Evolutionary conservation across 2,329 filamentous ascomycete species (phyloP).

Genomic region (Geosmithia putterillii): DNA sequence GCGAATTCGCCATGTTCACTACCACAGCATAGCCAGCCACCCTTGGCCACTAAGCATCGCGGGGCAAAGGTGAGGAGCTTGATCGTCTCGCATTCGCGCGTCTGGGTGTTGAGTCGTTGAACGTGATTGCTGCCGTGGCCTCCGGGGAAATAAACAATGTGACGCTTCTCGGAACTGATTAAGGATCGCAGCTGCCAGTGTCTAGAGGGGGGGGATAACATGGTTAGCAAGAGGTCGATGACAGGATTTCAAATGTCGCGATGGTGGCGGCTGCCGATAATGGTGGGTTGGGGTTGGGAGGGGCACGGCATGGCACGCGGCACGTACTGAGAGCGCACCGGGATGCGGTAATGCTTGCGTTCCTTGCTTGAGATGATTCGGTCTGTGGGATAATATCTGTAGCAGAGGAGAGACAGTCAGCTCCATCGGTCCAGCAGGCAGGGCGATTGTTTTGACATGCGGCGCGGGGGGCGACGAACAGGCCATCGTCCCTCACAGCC

Average conservation of each 20-base stretch:
- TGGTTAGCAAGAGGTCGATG: not conserved
- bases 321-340: conserved; percentile 53
- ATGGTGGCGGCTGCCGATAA: conserved; percentile 6
- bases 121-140: conserved; percentile 53
- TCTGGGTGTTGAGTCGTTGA: conserved; percentile 56
- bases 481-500: conserved; percentile 41
- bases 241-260: too few species aligned
- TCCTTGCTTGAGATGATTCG: conserved; percentile 46
- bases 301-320: too few species aligned
- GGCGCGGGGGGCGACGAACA: conserved; percentile 22
- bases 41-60: conserved; percentile 76
- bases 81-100: conserved; percentile 60
- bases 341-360: conserved; percentile 56
- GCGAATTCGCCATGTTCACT: conserved; percentile 82
- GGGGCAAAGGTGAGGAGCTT: conserved; percentile 60
- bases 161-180: conserved; percentile 66
- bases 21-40: conserved; percentile 84
- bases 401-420: conserved; percentile 1
- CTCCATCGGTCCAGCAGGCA: not conserved
- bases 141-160: conserved; percentile 76
- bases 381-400: conserved; percentile 55
- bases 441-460: not conserved
- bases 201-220: conserved; percentile 31
- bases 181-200: conserved; percentile 87
- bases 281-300: conserved; percentile 3